These are phyloP conservation scores for Aechmea fasciata DNA, from an alignment of 176 grass and related monocot species.

Conservation along the genomic window DNA sequence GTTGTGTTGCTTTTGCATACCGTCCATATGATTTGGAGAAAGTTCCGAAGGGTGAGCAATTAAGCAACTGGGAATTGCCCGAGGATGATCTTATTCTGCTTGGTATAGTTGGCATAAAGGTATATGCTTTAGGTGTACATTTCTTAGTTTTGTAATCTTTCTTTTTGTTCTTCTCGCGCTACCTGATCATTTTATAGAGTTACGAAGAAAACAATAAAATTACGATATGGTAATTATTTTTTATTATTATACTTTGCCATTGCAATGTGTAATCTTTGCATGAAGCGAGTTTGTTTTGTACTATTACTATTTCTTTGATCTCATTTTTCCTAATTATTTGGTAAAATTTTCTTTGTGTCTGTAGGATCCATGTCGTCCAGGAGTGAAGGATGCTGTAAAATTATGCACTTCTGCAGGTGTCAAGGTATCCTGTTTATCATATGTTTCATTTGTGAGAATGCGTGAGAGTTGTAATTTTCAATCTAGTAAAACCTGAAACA, in stretches of 20 bases:
- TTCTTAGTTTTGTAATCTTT: slow-evolving; percentile 1
- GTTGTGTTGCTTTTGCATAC: slow-evolving; percentile 91
- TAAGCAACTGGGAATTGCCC: slow-evolving; percentile 54
- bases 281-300: too few relatives aligned
- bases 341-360: slow-evolving; percentile 23
- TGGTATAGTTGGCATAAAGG: slow-evolving; percentile 87
- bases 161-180: not conserved
- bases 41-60: slow-evolving; percentile 59
- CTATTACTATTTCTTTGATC: too few relatives aligned
- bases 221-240: too few relatives aligned
- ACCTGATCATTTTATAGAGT: not conserved
- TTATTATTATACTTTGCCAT: too few relatives aligned
- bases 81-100: slow-evolving; percentile 67
- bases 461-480: not conserved
- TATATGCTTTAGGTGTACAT: slow-evolving; percentile 21
- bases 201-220: not conserved
- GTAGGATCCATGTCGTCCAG: slow-evolving; percentile 91
- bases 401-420: slow-evolving; percentile 68
- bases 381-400: slow-evolving; percentile 67
- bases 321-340: not conserved
- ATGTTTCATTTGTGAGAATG: not conserved
- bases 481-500: not conserved
- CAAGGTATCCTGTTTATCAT: slow-evolving; percentile 36
- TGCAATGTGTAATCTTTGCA: too few relatives aligned
- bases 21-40: slow-evolving; percentile 35